phyloP scores from a whole-genome alignment of 1,284 basidiomycete species.

The Cutaneotrichosporon cavernicola region DNA sequence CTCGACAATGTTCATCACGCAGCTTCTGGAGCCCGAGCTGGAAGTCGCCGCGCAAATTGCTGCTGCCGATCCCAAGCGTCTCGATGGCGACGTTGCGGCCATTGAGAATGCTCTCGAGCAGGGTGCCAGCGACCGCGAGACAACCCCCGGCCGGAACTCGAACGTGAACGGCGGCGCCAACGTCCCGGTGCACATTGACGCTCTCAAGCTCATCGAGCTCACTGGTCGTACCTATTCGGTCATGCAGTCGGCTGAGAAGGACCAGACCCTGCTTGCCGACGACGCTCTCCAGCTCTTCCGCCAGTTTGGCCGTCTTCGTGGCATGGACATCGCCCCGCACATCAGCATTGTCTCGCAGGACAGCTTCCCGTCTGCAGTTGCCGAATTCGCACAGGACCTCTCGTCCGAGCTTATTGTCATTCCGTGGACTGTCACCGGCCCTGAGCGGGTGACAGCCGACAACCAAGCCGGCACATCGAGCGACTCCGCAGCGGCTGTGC shows the following conservation, averaged over 20 bases:
- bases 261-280: constrained; percentile 68
- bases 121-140: constrained; percentile 8
- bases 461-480: constrained; percentile 14
- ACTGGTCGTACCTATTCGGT: constrained; percentile 83
- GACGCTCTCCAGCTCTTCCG: constrained; percentile 76
- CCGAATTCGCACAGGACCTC: constrained; percentile 62
- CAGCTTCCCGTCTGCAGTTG: constrained; percentile 68
- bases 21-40: constrained; percentile 54
- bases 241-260: constrained; percentile 72
- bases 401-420: constrained; percentile 73
- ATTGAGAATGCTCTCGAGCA: constrained; percentile 7
- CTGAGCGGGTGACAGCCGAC: constrained; percentile 7
- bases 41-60: constrained; percentile 56
- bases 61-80: constrained; percentile 54
- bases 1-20: constrained; percentile 58
- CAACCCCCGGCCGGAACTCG: constrained; percentile 1
- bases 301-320: constrained; percentile 70
- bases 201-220: constrained; percentile 82
- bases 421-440: constrained; percentile 64
- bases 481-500: constrained; percentile 57
- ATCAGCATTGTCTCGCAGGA: constrained; percentile 69
- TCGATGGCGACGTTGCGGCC: constrained; percentile 12
- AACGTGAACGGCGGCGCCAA: neutral
- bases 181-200: constrained; percentile 58
- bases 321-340: constrained; percentile 62